Conservation (phyloP, 148 eudicot species). For the Vaccinium corymbosum region DNA sequence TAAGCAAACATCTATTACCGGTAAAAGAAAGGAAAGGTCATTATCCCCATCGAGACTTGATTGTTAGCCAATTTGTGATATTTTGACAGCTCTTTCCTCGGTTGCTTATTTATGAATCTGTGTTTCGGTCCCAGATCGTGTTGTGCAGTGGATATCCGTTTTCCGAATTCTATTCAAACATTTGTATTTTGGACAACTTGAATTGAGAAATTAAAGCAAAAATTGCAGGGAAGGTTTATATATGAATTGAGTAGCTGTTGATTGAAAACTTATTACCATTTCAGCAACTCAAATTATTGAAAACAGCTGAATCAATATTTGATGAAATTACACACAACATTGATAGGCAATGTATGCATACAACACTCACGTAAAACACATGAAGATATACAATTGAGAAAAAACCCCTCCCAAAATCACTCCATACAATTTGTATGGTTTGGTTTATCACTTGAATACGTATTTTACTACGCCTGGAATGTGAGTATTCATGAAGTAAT, state of each 20-base stretch:
- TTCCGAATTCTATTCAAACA: not conserved
- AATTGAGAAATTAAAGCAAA: too few species aligned
- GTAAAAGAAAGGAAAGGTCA: constrained; percentile 59
- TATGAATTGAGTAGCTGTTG: too few species aligned
- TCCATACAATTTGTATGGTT: not conserved
- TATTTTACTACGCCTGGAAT: constrained; percentile 45
- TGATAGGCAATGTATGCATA: not conserved
- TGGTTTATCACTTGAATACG: constrained; percentile 28
- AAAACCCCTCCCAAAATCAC: not conserved
- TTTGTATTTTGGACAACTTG: too few species aligned
- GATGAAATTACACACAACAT: not conserved
- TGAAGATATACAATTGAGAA: not conserved
- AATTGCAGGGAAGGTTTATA: too few species aligned
- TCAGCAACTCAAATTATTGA: not conserved
- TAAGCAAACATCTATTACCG: constrained; percentile 18
- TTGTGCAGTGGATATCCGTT: not conserved
- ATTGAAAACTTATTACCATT: not conserved
- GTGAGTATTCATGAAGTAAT: constrained; percentile 44
- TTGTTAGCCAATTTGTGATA: not conserved
- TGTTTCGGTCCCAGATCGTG: not conserved
- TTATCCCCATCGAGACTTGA: constrained; percentile 15
- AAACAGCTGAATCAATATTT: not conserved
- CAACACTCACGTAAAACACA: not conserved
- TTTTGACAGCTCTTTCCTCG: not conserved
- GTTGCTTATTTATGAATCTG: not conserved